These are phyloP conservation scores for Backusella sp. DNA, from an alignment of 192 early-diverging fungal genomes.

Conservation along the genomic window DNA sequence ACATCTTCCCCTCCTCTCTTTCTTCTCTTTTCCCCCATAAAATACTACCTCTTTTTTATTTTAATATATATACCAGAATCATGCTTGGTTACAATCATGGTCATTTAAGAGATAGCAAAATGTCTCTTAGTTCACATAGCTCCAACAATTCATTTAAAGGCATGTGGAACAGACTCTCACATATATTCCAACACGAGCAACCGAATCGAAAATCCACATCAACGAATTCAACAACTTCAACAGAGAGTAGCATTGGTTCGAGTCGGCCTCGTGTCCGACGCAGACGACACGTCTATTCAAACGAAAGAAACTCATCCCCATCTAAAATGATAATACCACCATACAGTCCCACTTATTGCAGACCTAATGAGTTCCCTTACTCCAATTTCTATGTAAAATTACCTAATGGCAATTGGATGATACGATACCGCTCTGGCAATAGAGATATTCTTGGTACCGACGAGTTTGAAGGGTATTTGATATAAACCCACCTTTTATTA, in stretches of 20 bases:
- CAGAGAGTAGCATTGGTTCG: not conserved
- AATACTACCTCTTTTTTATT: not conserved
- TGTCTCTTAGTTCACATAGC: not conserved
- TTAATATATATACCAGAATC: not conserved
- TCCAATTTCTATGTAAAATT: constrained; percentile 37
- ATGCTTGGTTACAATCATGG: not conserved
- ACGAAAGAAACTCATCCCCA: not conserved
- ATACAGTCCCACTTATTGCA: constrained; percentile 31
- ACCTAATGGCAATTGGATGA: constrained; percentile 41
- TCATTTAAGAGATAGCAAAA: not conserved
- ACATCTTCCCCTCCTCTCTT: not conserved
- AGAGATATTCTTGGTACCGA: constrained; percentile 37
- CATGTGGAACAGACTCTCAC: constrained; percentile 7
- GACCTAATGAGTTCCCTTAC: constrained; percentile 32
- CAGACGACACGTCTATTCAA: not conserved
- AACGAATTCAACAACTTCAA: not conserved
- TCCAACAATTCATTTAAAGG: not conserved
- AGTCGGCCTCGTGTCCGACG: not conserved
- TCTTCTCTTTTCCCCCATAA: not conserved
- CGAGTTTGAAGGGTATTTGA: constrained; percentile 35
- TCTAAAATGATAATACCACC: constrained; percentile 18
- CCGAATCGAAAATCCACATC: not conserved
- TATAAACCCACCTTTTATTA: constrained; percentile 19
- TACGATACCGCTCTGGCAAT: constrained; percentile 34
- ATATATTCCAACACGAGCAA: not conserved